Percentiles rank a stretch among this genome's conserved stretches.
phyloP scores from a whole-genome alignment of 768 basidiomycete genomes.

The Mycena belliarum region DNA sequence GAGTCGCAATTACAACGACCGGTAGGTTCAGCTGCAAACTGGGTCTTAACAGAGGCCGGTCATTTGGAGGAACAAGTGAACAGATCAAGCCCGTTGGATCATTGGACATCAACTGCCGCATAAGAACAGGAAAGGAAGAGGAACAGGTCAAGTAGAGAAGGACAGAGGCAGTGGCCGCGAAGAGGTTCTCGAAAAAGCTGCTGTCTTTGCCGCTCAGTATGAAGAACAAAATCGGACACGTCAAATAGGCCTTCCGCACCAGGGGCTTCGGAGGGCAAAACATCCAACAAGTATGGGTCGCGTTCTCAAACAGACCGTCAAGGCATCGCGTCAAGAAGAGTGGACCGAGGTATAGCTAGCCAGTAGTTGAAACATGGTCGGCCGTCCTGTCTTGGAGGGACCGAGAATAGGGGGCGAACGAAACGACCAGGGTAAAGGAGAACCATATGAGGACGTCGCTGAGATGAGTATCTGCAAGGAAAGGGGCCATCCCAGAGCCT shows the following conservation, averaged over 20 bases:
- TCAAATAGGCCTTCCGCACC: slow-evolving; percentile 5
- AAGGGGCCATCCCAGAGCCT: slow-evolving; percentile 7
- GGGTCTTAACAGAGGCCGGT: slow-evolving; percentile 13
- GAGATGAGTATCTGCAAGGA: neutral
- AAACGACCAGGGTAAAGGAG: slow-evolving; percentile 11
- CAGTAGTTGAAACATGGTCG: slow-evolving; percentile 8
- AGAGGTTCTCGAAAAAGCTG: slow-evolving; percentile 11
- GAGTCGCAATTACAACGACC: slow-evolving; percentile 19
- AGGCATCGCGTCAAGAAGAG: slow-evolving; percentile 2
- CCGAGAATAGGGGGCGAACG: slow-evolving; percentile 15
- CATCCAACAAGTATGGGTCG: slow-evolving; percentile 1
- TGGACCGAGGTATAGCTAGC: slow-evolving; percentile 6
- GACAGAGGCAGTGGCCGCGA: slow-evolving; percentile 6
- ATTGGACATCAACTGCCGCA: neutral
- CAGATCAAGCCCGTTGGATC: slow-evolving; percentile 10
- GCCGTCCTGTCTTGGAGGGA: slow-evolving; percentile 17
- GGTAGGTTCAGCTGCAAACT: slow-evolving; percentile 12
- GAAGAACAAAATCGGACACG: slow-evolving; percentile 13
- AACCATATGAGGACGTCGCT: slow-evolving; percentile 14
- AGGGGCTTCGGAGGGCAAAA: slow-evolving; percentile 11
- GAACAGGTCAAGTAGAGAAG: slow-evolving; percentile 16
- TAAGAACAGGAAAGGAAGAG: slow-evolving; percentile 6
- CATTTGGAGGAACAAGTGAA: slow-evolving; percentile 8
- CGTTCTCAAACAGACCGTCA: slow-evolving; percentile 16
- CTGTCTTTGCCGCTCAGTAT: slow-evolving; percentile 10